Evolutionary conservation across 1,284 basidiomycete species (phyloP).

Genomic region (Porphyrellus sp.): DNA sequence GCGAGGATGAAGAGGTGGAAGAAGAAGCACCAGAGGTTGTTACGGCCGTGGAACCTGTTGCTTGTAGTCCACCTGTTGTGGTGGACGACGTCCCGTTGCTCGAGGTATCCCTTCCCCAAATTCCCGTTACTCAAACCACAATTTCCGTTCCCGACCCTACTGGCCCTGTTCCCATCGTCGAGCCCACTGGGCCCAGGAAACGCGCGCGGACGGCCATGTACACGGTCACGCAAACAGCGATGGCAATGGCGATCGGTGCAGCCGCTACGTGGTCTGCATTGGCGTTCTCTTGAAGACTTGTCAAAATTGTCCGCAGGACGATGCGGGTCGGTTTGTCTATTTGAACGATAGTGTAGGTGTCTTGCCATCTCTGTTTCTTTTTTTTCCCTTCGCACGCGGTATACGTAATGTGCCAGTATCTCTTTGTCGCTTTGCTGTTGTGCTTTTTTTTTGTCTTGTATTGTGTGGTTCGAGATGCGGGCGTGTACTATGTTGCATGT

Average conservation of each 20-base stretch:
- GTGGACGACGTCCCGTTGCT: not conserved
- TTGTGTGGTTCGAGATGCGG: not conserved
- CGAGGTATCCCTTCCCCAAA: conserved; percentile 10
- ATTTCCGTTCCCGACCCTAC: not conserved
- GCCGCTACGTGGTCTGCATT: conserved; percentile 66
- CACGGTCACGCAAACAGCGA: conserved; percentile 51
- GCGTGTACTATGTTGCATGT: conserved; percentile 4
- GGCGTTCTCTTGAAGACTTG: conserved; percentile 50
- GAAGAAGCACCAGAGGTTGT: conserved; percentile 3
- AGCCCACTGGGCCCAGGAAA: conserved; percentile 39
- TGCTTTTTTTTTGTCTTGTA: not conserved
- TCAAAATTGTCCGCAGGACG: not conserved
- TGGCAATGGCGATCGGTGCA: conserved; percentile 59
- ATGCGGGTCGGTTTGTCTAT: not conserved
- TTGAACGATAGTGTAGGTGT: not conserved
- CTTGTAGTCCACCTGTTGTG: not conserved
- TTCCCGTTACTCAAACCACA: not conserved
- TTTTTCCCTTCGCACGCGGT: not conserved
- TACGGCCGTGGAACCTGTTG: not conserved
- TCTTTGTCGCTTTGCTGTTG: not conserved
- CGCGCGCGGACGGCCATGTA: conserved; percentile 43
- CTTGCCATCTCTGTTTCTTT: not conserved
- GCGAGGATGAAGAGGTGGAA: conserved; percentile 14
- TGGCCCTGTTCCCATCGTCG: not conserved
- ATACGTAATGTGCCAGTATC: not conserved